Evolutionary conservation across 2,329 filamentous ascomycete genomes (phyloP), one percentile per base, ranked within the genome.

Genomic region (Colletotrichum falcatum): DNA sequence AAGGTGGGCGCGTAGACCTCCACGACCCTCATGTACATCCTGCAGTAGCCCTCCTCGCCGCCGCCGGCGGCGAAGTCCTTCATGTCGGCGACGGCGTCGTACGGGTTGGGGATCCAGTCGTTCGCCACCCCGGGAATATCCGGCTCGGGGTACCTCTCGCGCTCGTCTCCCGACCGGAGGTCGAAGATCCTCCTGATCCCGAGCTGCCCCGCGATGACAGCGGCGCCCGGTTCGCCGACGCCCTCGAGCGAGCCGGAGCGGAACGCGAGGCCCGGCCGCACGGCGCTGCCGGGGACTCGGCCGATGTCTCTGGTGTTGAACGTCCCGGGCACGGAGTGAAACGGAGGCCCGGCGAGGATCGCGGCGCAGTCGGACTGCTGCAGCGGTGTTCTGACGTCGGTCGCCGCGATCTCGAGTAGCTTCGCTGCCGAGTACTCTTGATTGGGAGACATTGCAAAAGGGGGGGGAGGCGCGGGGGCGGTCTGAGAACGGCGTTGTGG

Each of bases 221-320:
- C 14, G 5, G 12, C 23, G n/a, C 46, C 46, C 4, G n/a, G 1
- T 26, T 26, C 18, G 0, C 33, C 28, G 1, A 67, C 18, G 16
- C 14, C 28, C 16, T 67, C 65, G 44, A 67, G 59, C 23, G 59
- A 46, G n/a, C 59, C 65, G n/a, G 59, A 37, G 51, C 65, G 59
- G 42, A 67, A 64, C 11, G 39, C 39, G 20, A 46, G 42, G 5
- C 65, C 59, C 8, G 49, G 11, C 23, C 51, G 37, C n/a, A 67
- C 26, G 23, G 59, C 44, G 16, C 49, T 67, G 5, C 59, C 65
- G 5, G 65, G 39, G 26, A 67, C 49, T 26, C 6, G 30, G 5
- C 65, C 60, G 12, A 64, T 28, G 23, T 62, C 65, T 18, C 60
- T 35, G 23, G 53, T 42, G 8, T 63, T 68, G 35, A 63, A 68